Evolutionary conservation across 2,329 filamentous ascomycete species (phyloP), one percentile per base, ranked within the genome.

Genomic region (Pseudovirgaria hyperparasitica): DNA sequence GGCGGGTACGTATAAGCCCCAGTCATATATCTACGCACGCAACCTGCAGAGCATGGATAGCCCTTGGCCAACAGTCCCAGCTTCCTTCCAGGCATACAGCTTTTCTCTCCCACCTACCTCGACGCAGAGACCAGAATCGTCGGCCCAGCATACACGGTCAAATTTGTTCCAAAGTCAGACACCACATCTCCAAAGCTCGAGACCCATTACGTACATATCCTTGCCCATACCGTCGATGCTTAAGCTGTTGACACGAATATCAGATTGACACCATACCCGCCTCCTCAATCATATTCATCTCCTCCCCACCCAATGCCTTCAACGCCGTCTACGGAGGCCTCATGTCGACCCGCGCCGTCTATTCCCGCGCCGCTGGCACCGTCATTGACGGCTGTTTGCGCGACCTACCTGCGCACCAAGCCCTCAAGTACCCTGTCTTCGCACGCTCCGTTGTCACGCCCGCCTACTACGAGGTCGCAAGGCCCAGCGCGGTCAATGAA

Each of bases 281-380:
- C 2, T 61, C 60, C 13, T 51, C 60, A 2, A 58, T 69, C 0
- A 36, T n/a, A n/a, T 67, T 69, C 37, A 53, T 70, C n/a, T 65
- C 63, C 2, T 56, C 56, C 22, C 64, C 63, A 4, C 43, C 51
- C 1, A 43, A 41, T 22, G 55, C 49, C n/a, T 54, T 61, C 24
- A 68, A 68, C 34, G 64, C 64, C 23, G 58, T 65, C 22, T 71
- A 67, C 36, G 67, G 66, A 17, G 65, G 65, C 1, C 46, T 70
- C 14, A 70, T 69, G 66, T 60, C 58, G 14, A 56, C 55, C 3
- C 52, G 64, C 12, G 65, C 65, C 3, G 50, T 55, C 35, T 45
- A 47, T 5, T 48, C 51, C 22, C 57, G 57, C 5, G 64, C 62
- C 2, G 59, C 49, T 2, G 66, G 65, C 1, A 58, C 60, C 4